These are phyloP conservation scores for Dendrocalamus latiflorus DNA, from an alignment of 202 grass and related monocot genomes.

Conservation along the genomic window DNA sequence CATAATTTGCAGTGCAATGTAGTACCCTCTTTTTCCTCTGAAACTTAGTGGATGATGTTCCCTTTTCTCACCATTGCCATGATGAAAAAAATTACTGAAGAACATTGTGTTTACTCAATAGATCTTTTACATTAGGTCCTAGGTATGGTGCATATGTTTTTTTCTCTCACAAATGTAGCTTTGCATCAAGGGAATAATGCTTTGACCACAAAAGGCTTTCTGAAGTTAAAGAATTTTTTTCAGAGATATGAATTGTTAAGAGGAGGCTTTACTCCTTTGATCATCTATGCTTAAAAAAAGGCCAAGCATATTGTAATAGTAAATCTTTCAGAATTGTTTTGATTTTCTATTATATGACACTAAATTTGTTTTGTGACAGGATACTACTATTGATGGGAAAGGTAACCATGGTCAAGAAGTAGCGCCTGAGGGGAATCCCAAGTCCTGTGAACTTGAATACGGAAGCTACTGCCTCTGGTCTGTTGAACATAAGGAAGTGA, in stretches of 20 bases:
- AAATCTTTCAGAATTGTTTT: neutral
- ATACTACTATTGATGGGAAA: conserved; percentile 7
- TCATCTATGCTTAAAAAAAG: neutral
- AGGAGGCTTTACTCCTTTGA: neutral
- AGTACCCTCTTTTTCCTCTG: neutral
- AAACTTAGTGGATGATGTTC: neutral
- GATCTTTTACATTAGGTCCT: neutral
- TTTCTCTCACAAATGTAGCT: neutral
- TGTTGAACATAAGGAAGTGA: conserved; percentile 64
- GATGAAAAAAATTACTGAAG: neutral
- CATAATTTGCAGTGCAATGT: neutral
- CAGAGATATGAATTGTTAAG: neutral
- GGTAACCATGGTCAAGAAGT: conserved; percentile 24
- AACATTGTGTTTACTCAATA: neutral
- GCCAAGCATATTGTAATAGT: neutral
- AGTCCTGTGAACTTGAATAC: conserved; percentile 68
- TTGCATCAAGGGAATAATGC: neutral
- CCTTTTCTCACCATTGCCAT: neutral
- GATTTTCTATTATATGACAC: neutral
- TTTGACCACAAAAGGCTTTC: neutral
- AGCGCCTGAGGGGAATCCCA: conserved; percentile 26
- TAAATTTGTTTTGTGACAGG: conserved; percentile 26
- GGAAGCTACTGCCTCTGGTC: conserved; percentile 85
- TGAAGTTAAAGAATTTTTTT: neutral
- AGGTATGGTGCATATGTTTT: neutral